phyloP scores from a whole-genome alignment of 2,329 filamentous ascomycete species.

The Xylariaceae sp. region DNA sequence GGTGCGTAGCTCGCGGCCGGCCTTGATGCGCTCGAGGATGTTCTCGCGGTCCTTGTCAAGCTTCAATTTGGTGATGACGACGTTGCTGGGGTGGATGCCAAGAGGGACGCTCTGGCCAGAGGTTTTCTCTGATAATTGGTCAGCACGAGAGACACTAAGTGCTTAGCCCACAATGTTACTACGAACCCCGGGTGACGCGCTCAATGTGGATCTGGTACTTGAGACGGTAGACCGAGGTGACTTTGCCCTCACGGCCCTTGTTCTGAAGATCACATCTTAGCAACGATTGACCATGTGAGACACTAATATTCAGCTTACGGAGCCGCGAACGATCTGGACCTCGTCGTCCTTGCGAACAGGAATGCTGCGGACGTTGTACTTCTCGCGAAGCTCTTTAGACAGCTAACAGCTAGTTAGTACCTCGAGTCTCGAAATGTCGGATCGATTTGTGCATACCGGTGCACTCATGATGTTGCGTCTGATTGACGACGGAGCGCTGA shows the following conservation, averaged over 20 bases:
- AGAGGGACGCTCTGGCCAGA: constrained; percentile 94
- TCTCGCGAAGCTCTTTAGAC: constrained; percentile 98
- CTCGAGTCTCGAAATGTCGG: too few species aligned
- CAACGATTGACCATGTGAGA: too few species aligned
- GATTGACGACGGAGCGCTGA: constrained; percentile 90
- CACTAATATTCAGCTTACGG: too few species aligned
- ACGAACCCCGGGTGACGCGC: constrained; percentile 92
- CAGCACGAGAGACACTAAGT: not conserved
- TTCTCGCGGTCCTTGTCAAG: constrained; percentile 92
- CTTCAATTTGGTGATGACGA: constrained; percentile 99
- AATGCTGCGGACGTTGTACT: constrained; percentile 98
- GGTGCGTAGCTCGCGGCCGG: constrained; percentile 75
- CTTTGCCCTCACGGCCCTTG: constrained; percentile 99
- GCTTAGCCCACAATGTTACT: not conserved
- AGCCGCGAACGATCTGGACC: constrained; percentile 88
- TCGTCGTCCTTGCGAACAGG: constrained; percentile 98
- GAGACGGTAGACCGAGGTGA: constrained; percentile 96
- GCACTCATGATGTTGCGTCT: constrained; percentile 98
- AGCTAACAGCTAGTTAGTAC: too few species aligned
- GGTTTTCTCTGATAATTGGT: constrained; percentile 71
- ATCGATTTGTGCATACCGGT: too few species aligned
- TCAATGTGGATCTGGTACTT: constrained; percentile 98
- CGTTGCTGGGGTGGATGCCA: constrained; percentile 94
- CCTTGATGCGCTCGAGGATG: constrained; percentile 85
- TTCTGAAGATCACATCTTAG: too few species aligned